Conservation (phyloP, 75 land plant species). For the Cunninghamia lanceolata region DNA sequence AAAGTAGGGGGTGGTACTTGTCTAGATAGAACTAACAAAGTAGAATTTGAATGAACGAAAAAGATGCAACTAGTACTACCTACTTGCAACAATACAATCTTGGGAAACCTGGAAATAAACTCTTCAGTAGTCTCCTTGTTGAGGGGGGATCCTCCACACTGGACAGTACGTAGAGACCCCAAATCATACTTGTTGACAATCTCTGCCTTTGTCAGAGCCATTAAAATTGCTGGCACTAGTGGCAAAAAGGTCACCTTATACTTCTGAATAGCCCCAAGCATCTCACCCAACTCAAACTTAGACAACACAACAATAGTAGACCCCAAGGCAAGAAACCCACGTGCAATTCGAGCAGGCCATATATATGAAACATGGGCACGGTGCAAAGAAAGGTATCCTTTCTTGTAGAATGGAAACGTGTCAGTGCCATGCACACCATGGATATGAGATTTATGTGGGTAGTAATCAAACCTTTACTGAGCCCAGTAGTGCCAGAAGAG, state of each 20-base stretch:
- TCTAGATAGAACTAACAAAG: too few relatives aligned
- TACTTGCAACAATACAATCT: conserved; percentile 33
- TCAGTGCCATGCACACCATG: conserved; percentile 34
- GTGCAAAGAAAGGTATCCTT: conserved; percentile 40
- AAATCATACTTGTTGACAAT: conserved; percentile 47
- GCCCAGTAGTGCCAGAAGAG: conserved; percentile 89
- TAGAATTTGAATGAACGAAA: too few relatives aligned
- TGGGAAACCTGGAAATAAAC: conserved; percentile 61
- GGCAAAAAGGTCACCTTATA: conserved; percentile 57
- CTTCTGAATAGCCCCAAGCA: conserved; percentile 51
- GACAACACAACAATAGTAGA: conserved; percentile 62
- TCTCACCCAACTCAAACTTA: conserved; percentile 64
- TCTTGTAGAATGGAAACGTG: conserved; percentile 13
- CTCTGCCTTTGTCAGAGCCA: conserved; percentile 54
- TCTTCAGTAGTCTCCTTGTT: conserved; percentile 74
- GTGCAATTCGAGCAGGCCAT: conserved; percentile 50
- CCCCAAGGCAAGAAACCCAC: conserved; percentile 49
- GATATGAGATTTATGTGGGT: conserved; percentile 80
- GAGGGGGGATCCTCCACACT: conserved; percentile 86
- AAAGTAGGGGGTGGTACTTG: too few relatives aligned
- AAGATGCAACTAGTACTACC: too few relatives aligned
- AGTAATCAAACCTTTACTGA: conserved; percentile 78
- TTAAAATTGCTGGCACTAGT: conserved; percentile 83
- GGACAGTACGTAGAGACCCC: conserved; percentile 41
- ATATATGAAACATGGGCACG: conserved; percentile 25